Evolutionary conservation across 116 monocot species (phyloP).

Genomic region (Papilionanthe hybrid): DNA sequence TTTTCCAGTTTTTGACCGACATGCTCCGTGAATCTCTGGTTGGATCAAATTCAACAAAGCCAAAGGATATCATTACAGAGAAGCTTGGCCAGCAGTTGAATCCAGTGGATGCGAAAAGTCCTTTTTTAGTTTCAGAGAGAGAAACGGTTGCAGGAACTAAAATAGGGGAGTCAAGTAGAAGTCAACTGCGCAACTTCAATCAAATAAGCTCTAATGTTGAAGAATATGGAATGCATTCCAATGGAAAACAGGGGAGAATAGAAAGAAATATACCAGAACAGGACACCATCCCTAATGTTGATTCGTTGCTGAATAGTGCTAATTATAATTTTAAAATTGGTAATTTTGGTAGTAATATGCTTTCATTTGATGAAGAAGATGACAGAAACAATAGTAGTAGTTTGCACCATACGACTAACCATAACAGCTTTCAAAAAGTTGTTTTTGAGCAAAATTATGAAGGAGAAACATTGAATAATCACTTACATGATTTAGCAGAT

Average conservation of each 20-base stretch:
- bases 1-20: conserved; percentile 33
- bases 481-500: conserved; percentile 11
- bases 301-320: background rate
- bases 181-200: background rate
- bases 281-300: background rate
- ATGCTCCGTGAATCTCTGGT: conserved; percentile 33
- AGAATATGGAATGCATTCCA: conserved; percentile 1
- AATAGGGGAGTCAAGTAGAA: too few species aligned
- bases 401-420: conserved; percentile 23
- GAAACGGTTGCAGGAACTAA: background rate
- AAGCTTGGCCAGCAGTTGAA: conserved; percentile 20
- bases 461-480: conserved; percentile 6
- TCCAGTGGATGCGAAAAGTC: conserved; percentile 7
- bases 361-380: conserved; percentile 38
- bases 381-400: conserved; percentile 24
- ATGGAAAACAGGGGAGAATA: conserved; percentile 4
- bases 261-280: conserved; percentile 1
- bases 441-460: conserved; percentile 30
- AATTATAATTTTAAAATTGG: conserved; percentile 10
- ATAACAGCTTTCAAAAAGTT: conserved; percentile 29
- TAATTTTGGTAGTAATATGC: conserved; percentile 11
- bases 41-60: conserved; percentile 14
- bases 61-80: conserved; percentile 32
- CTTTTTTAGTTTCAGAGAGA: background rate
- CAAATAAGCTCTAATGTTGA: conserved; percentile 15